These are phyloP conservation scores for Bromus sterilis DNA, from an alignment of 176 grass and related monocot genomes.

Conservation along the genomic window DNA sequence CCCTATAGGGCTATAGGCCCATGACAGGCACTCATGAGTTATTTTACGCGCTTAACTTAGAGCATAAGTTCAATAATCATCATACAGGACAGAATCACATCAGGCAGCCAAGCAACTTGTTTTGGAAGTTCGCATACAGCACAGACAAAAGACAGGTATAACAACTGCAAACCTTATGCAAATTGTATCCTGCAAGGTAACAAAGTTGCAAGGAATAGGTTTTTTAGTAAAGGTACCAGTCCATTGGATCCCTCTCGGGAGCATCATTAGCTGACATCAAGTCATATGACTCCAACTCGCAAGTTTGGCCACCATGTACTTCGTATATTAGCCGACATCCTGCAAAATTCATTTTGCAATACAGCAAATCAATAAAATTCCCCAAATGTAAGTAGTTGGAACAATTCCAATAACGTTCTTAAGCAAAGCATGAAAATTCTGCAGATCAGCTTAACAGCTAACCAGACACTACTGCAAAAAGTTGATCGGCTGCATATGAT, in stretches of 20 bases:
- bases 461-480: neutral
- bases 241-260: constrained; percentile 88
- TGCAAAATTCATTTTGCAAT: constrained; percentile 28
- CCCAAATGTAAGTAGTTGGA: constrained; percentile 15
- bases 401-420: constrained; percentile 2
- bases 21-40: neutral
- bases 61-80: neutral
- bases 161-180: neutral
- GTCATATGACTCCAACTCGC: constrained; percentile 76
- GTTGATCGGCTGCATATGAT: neutral
- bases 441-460: neutral
- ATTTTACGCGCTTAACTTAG: constrained; percentile 1
- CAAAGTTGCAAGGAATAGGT: neutral
- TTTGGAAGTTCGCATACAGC: neutral
- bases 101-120: neutral
- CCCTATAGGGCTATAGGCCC: neutral
- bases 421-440: neutral
- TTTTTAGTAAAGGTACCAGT: constrained; percentile 56
- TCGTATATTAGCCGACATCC: constrained; percentile 92
- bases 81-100: neutral
- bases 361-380: constrained; percentile 8
- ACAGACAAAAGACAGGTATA: neutral
- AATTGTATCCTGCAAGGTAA: neutral
- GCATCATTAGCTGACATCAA: constrained; percentile 92
- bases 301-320: constrained; percentile 45